Percentiles rank a stretch among this genome's conserved stretches.
Evolutionary conservation across 2,329 filamentous ascomycete genomes (phyloP).

Genomic region (Ophiosphaerella korrae): DNA sequence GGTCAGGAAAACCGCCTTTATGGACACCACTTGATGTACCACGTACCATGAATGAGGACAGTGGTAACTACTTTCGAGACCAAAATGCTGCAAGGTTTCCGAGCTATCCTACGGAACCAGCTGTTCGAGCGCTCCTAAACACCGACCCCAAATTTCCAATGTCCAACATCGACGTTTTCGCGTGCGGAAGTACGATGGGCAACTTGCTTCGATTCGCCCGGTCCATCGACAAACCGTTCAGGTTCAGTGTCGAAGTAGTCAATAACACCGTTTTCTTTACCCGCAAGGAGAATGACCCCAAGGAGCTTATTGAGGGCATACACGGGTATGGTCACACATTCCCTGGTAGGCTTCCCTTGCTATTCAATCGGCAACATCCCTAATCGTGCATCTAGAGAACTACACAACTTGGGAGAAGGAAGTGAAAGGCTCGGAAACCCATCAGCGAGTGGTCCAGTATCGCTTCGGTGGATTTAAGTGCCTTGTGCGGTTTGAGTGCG

Average conservation of each 20-base stretch:
- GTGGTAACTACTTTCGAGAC: slow-evolving; percentile 59
- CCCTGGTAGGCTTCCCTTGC: slow-evolving; percentile 38
- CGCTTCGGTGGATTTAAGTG: slow-evolving; percentile 59
- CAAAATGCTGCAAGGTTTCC: slow-evolving; percentile 59
- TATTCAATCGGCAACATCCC: no score
- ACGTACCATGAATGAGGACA: slow-evolving; percentile 51
- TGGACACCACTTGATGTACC: slow-evolving; percentile 54
- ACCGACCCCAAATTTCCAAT: slow-evolving; percentile 45
- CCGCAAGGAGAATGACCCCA: slow-evolving; percentile 65
- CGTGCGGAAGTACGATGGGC: slow-evolving; percentile 65
- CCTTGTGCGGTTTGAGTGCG: slow-evolving; percentile 62
- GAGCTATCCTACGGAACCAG: slow-evolving; percentile 57
- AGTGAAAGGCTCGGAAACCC: slow-evolving; percentile 61
- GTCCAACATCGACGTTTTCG: slow-evolving; percentile 59
- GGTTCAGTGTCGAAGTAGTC: slow-evolving; percentile 63
- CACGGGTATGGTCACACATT: slow-evolving; percentile 70
- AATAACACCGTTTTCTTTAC: slow-evolving; percentile 66
- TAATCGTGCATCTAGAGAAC: slow-evolving; percentile 47
- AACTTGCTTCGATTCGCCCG: slow-evolving; percentile 64
- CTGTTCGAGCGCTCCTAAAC: slow-evolving; percentile 51
- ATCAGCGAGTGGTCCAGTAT: slow-evolving; percentile 68
- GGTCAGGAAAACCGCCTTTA: slow-evolving; percentile 54
- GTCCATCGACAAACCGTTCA: slow-evolving; percentile 56
- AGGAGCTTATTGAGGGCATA: slow-evolving; percentile 60
- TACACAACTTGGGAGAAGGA: slow-evolving; percentile 67